A percentile compares a stretch with the other conserved stretches of the same genome.
Conservation (phyloP, 768 basidiomycete genomes). For the Tephrocybe sp. region DNA sequence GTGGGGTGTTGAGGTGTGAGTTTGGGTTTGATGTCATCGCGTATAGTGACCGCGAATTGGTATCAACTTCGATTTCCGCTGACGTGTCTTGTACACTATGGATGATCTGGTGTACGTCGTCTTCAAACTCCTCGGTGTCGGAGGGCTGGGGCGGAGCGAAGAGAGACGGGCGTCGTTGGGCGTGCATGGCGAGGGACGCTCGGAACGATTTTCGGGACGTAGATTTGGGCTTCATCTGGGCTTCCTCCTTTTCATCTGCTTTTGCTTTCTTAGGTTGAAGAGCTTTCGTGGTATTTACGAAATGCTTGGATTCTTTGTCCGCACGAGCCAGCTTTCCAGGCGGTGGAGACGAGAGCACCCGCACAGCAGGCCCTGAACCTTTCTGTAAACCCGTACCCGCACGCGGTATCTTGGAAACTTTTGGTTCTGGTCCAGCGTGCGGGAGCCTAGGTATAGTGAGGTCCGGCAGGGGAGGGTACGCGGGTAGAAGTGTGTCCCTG, state of each 20-base stretch:
- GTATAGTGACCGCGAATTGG: neutral
- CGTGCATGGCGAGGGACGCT: slow-evolving; percentile 23
- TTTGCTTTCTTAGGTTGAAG: neutral
- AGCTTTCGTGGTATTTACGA: too few relatives aligned
- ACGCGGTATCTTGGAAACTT: slow-evolving; percentile 6
- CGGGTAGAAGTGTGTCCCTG: slow-evolving; percentile 23
- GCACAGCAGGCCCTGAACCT: neutral
- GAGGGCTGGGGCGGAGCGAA: slow-evolving; percentile 8
- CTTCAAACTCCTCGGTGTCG: slow-evolving; percentile 10
- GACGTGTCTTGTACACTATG: slow-evolving; percentile 23
- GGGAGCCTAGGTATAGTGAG: slow-evolving; percentile 7
- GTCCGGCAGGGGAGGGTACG: slow-evolving; percentile 27
- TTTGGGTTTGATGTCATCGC: slow-evolving; percentile 1
- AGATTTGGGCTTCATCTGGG: neutral
- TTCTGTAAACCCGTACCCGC: neutral
- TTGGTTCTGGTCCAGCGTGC: neutral
- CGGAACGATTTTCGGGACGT: slow-evolving; percentile 24
- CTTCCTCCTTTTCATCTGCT: neutral
- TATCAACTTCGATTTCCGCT: slow-evolving; percentile 12
- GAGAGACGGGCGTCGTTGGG: slow-evolving; percentile 21
- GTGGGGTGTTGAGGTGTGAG: neutral
- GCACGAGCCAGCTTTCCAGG: too few relatives aligned
- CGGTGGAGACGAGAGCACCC: too few relatives aligned
- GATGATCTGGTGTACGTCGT: slow-evolving; percentile 19
- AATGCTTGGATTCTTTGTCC: too few relatives aligned